phyloP scores from a whole-genome alignment of 345 rosid genomes.

The Rhodamnia rubescens region DNA sequence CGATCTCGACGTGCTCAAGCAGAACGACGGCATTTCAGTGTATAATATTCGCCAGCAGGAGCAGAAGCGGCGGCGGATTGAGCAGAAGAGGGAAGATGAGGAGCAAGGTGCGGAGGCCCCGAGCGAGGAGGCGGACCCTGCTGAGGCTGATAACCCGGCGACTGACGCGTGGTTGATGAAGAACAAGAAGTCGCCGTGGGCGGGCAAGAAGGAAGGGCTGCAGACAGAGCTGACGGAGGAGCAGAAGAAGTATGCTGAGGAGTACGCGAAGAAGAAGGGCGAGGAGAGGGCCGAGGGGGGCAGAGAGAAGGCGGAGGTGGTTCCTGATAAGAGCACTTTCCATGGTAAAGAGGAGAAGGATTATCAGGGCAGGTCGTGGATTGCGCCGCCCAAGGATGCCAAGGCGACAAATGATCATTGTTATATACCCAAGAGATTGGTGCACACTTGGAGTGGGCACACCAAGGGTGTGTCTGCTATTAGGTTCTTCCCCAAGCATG shows the following conservation, averaged over 20 bases:
- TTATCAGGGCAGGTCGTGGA: constrained; percentile 96
- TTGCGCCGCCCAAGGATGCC: constrained; percentile 87
- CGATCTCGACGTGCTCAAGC: constrained; percentile 51
- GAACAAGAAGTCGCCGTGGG: constrained; percentile 94
- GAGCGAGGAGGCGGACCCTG: constrained; percentile 18
- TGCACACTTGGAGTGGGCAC: constrained; percentile 89
- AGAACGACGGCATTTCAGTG: constrained; percentile 62
- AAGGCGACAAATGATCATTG: constrained; percentile 91
- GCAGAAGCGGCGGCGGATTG: constrained; percentile 68
- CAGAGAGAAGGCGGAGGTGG: constrained; percentile 69
- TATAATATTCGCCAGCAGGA: constrained; percentile 72
- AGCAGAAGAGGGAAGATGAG: constrained; percentile 37
- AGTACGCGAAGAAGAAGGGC: constrained; percentile 85
- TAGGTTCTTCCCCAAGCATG: constrained; percentile 86
- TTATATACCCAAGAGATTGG: constrained; percentile 67
- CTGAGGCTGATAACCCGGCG: constrained; percentile 70
- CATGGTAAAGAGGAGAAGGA: constrained; percentile 95
- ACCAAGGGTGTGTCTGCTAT: constrained; percentile 83
- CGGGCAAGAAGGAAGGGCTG: constrained; percentile 80
- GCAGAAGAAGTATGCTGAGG: constrained; percentile 96
- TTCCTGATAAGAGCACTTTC: constrained; percentile 74
- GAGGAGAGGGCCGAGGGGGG: constrained; percentile 46
- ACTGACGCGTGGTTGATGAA: constrained; percentile 66
- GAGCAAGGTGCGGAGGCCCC: constrained; percentile 18
- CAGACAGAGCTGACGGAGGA: constrained; percentile 83